phyloP scores from a whole-genome alignment of 805 yeast species.

The Wickerhamiella brachini region DNA sequence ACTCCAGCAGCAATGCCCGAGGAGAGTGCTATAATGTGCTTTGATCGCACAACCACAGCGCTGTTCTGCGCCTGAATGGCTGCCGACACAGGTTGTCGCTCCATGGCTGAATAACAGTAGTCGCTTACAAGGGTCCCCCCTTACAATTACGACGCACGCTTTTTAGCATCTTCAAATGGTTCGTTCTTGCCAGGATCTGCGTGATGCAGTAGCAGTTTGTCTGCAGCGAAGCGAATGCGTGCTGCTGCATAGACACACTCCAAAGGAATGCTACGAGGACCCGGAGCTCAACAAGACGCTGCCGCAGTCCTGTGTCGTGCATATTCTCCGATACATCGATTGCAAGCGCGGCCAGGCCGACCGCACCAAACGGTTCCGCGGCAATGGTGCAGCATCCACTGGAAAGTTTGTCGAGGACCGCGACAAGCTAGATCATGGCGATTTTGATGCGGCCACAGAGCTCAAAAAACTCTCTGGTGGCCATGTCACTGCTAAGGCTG shows the following conservation, averaged over 20 bases:
- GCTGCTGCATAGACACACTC: conserved; percentile 74
- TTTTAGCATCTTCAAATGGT: no score
- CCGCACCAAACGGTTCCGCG: conserved; percentile 76
- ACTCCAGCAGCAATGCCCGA: conserved; percentile 45
- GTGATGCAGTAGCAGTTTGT: conserved; percentile 90
- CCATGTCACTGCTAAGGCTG: conserved; percentile 9
- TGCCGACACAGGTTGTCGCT: background rate
- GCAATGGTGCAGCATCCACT: conserved; percentile 85
- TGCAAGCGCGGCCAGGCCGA: conserved; percentile 87
- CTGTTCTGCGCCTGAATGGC: background rate
- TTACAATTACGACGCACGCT: no score
- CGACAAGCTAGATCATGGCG: conserved; percentile 62
- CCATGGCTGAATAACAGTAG: background rate
- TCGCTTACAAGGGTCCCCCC: background rate
- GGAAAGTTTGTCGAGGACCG: conserved; percentile 87
- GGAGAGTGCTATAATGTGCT: conserved; percentile 36
- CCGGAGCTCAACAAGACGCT: conserved; percentile 63
- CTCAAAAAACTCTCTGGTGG: conserved; percentile 44
- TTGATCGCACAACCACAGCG: background rate
- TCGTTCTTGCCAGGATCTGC: conserved; percentile 78
- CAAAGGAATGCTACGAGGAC: conserved; percentile 72
- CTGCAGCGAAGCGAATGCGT: conserved; percentile 95
- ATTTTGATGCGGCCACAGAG: conserved; percentile 73
- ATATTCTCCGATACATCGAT: conserved; percentile 72
- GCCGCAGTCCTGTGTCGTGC: conserved; percentile 80